Base-by-base conservation (phyloP, 768 basidiomycete species). In the Trametes punicea region DNA sequence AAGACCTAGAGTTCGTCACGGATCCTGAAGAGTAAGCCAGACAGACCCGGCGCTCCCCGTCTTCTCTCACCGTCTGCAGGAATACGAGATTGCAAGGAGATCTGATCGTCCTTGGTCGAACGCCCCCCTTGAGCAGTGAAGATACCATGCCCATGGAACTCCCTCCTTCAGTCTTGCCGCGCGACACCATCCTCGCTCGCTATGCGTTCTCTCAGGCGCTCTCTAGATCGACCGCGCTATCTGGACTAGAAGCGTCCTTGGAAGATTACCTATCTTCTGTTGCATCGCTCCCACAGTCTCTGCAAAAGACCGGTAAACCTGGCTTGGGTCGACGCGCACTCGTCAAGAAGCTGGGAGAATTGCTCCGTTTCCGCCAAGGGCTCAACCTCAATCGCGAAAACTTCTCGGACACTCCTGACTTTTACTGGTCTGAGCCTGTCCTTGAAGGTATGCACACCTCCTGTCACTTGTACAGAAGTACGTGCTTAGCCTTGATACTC, bases 351-450 rank as follows among this genome's bases (percentile, higher is more conserved):
- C 78, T 98, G 2, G 96, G 96, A 9, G 84, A 90, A 65, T 77
- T 98, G 51, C 87, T 98, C 81, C 87, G 86, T 64, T 91, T 98
- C 69, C 79, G 96, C 40, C 96, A 98, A 73, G 86, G 90, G 21
- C 76, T 97, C 26, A 98, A 97, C 64, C 81, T 98, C 49, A 93
- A 90, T 64, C 77, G 88, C 41, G 88, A 93, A 67, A 95, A 93
- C 64, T 91, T 93, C 65, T 84, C 85, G 44, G 93, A 95, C 65
- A 84, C 86, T 0, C 92, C 90, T 0, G 90, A 97, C 70, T 87
- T 98, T 62, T 94, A 97, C 69, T 98, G 96, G 95, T 80, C 88
- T 16, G 92, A 97, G 67, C 92, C 94, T 0, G 89, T 87, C 59
- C 77, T 98, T 5, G 95, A 98, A 75, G 78, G 90, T 85, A 58